phyloP scores from a whole-genome alignment of 805 yeast species.

The Candida dajiaensis region DNA sequence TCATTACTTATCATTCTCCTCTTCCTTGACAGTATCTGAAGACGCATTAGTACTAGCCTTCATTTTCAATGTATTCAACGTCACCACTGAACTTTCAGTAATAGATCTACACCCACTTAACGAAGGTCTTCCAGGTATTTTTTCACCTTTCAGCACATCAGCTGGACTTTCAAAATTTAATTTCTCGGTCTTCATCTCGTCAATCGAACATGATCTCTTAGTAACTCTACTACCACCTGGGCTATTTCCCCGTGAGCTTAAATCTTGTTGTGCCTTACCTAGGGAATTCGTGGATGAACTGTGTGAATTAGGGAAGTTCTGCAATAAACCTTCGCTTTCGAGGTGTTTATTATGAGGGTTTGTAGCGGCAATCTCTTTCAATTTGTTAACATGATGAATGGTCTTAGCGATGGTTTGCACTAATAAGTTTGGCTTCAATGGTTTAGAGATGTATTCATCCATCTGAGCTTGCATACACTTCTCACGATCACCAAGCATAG shows the following conservation, averaged over 20 bases:
- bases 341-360: constrained; percentile 18
- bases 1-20: not conserved
- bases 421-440: constrained; percentile 70
- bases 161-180: not conserved
- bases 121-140: constrained; percentile 3
- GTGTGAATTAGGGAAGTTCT: constrained; percentile 5
- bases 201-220: constrained; percentile 8
- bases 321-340: constrained; percentile 12
- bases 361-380: constrained; percentile 43
- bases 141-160: not conserved
- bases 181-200: constrained; percentile 5
- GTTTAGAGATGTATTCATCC: constrained; percentile 88
- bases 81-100: constrained; percentile 12
- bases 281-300: constrained; percentile 6
- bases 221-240: constrained; percentile 4
- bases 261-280: not conserved
- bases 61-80: constrained; percentile 7
- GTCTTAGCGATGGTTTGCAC: constrained; percentile 82
- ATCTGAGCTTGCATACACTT: constrained; percentile 80
- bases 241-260: not conserved
- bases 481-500: constrained; percentile 89
- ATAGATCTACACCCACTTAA: constrained; percentile 6
- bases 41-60: not conserved
- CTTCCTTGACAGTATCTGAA: not conserved
- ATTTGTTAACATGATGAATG: constrained; percentile 59